Evolutionary conservation across 2,329 filamentous ascomycete genomes (phyloP).

Genomic region (Botryosphaeria dothidea): DNA sequence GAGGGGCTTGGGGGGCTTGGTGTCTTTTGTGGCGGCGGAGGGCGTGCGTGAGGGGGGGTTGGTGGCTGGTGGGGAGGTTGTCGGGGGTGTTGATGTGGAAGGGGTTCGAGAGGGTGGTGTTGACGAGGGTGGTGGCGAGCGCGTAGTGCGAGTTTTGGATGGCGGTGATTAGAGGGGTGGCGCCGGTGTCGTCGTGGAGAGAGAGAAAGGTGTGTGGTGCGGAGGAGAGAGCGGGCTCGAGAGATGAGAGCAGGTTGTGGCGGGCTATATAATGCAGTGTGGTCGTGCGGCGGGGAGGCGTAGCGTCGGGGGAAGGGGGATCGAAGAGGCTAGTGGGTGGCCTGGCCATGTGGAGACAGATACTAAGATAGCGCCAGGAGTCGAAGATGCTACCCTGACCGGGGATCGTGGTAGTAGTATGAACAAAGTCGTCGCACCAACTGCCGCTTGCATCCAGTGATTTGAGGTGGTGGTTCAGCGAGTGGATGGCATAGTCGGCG

Average conservation of each 20-base stretch:
- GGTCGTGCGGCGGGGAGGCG: background rate
- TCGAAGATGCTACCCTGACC: background rate
- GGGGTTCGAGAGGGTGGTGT: background rate
- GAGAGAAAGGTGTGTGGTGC: background rate
- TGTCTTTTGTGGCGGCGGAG: background rate
- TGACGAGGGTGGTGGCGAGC: background rate
- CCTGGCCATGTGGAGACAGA: background rate
- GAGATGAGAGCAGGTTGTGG: background rate
- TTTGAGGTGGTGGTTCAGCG: background rate
- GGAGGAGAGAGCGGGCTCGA: background rate
- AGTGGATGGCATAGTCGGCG: background rate
- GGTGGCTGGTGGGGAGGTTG: background rate
- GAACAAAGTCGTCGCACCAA: background rate
- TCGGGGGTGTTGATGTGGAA: background rate
- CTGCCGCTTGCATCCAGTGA: background rate
- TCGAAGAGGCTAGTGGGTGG: background rate
- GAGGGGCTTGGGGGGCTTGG: background rate
- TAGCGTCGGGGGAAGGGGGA: background rate
- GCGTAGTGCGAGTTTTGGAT: background rate
- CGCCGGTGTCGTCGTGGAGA: background rate
- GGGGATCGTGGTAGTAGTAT: background rate
- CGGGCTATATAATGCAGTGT: background rate
- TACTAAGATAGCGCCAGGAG: background rate
- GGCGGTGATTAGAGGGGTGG: background rate
- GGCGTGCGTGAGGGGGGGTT: background rate